Base-by-base conservation (phyloP, 2,329 filamentous ascomycete genomes). In the Emmonsiellopsis sp. region DNA sequence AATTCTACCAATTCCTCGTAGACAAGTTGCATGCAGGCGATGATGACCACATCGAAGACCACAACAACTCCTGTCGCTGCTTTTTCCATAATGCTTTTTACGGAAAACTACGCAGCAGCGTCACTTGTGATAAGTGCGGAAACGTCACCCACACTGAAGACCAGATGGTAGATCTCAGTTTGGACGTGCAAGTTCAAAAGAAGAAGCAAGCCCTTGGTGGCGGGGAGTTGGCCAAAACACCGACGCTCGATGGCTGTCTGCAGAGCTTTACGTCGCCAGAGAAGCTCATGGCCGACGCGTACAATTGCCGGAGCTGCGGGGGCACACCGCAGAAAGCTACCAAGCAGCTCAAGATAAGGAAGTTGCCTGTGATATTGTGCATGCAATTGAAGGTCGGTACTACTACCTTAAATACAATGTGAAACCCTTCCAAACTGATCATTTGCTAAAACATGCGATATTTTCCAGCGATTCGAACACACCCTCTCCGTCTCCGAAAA, bases 1-100 rank as follows among this genome's bases (percentile, higher is more conserved):
- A 97, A 68, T 97, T 95, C 72, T 94, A 96, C 69, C 90, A 95
- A 67, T 96, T 95, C 65, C 80, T 97, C 35, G 86, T 94, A 37
- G 92, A 96, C 72, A 88, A 93, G 62, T 78, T 98, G 13, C 92
- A 96, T 66, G 83, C 87, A 65, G 81, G 74, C 8, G 76, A 89
- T 41, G 93, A 91, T 61, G 84, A 84, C 11, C 84, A 87, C 59
- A 79, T 80, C 40, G 85, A 83, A 64, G 80, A 75, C 61, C 63
- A 68, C 42, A 65, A 67, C 15, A 68, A 70, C 50, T 72, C 65
- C 60, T 97, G 93, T 75, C 82, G 85, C 55, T 98, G 92, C 70
- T 88, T 97, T 63, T 86, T 97, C 61, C 93, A 97, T 68, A 87
- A 92, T 65, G 91, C 89, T 0, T 96, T 96, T 65, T 95, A 92